Percentiles rank a stretch among this genome's conserved stretches.
Conservation (phyloP, 2,329 filamentous ascomycete species). For the Nectriaceae sp. region DNA sequence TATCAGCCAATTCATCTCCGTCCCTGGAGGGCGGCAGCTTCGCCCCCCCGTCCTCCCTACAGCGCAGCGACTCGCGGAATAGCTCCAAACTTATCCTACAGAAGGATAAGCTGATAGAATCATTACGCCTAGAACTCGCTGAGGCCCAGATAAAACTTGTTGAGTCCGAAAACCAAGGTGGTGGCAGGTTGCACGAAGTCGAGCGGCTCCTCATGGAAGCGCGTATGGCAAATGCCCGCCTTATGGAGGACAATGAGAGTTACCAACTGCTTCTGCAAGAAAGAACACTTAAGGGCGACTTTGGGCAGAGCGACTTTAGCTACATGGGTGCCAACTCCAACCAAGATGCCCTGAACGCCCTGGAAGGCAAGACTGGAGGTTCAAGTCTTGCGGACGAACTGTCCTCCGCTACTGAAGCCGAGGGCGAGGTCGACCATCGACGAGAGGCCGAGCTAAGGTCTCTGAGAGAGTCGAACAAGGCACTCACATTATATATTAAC, state of each 20-base stretch:
- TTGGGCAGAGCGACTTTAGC: conserved; percentile 80
- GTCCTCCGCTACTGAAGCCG: conserved; percentile 64
- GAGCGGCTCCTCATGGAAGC: conserved; percentile 88
- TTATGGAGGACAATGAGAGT: conserved; percentile 99
- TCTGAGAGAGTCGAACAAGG: conserved; percentile 93
- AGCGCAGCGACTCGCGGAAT: conserved; percentile 85
- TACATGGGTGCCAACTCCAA: conserved; percentile 61
- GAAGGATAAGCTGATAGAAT: conserved; percentile 96
- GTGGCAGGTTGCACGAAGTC: conserved; percentile 84
- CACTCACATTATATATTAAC: conserved; percentile 96
- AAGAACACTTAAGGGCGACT: conserved; percentile 93
- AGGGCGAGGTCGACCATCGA: conserved; percentile 62
- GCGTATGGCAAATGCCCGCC: conserved; percentile 89
- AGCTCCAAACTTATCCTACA: conserved; percentile 89
- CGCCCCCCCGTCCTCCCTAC: conserved; percentile 79
- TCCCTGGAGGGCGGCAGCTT: conserved; percentile 77
- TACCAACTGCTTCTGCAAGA: conserved; percentile 94
- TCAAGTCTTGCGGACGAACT: conserved; percentile 86
- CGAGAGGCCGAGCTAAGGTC: conserved; percentile 78
- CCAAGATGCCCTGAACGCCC: conserved; percentile 64
- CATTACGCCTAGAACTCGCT: conserved; percentile 85
- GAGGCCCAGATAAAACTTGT: conserved; percentile 95
- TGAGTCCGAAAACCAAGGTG: conserved; percentile 90
- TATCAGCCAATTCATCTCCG: conserved; percentile 59
- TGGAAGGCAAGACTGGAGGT: conserved; percentile 56